Percentiles rank a stretch among this genome's conserved stretches.
Evolutionary conservation across 2,329 filamentous ascomycete genomes (phyloP).

Genomic region (Apiospora rasikravindrae): DNA sequence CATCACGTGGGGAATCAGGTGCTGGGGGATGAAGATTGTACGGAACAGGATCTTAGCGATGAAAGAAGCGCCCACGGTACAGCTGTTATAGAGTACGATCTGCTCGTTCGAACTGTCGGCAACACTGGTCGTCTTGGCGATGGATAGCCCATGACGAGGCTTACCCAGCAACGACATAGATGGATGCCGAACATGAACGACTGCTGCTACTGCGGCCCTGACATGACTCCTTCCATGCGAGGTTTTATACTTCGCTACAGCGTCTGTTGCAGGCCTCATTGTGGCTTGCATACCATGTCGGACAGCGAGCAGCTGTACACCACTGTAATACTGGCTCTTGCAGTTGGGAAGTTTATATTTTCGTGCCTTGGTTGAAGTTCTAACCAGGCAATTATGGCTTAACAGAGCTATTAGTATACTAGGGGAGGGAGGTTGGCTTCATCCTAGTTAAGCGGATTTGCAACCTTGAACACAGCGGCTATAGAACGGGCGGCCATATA

Average conservation of each 20-base stretch:
- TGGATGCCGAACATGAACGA: constrained; percentile 1
- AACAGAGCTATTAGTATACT: neutral
- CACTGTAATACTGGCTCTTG: constrained; percentile 13
- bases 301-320: neutral
- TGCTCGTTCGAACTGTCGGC: neutral
- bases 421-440: neutral
- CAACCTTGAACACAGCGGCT: constrained; percentile 6
- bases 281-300: neutral
- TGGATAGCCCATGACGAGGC: neutral
- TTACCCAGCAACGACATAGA: neutral
- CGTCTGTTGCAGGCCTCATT: neutral
- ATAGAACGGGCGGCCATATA: constrained; percentile 12
- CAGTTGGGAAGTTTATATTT: constrained; percentile 1
- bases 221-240: neutral
- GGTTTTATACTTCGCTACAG: neutral
- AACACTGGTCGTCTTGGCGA: neutral
- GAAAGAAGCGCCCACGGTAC: neutral
- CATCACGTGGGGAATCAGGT: constrained; percentile 28
- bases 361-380: neutral
- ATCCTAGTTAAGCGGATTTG: constrained; percentile 6
- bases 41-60: neutral
- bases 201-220: neutral
- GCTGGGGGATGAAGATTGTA: constrained; percentile 16
- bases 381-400: neutral
- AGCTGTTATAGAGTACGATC: neutral